Evolutionary conservation across 306 rosid genomes (phyloP).

Genomic region (Lathyrus oleraceus): DNA sequence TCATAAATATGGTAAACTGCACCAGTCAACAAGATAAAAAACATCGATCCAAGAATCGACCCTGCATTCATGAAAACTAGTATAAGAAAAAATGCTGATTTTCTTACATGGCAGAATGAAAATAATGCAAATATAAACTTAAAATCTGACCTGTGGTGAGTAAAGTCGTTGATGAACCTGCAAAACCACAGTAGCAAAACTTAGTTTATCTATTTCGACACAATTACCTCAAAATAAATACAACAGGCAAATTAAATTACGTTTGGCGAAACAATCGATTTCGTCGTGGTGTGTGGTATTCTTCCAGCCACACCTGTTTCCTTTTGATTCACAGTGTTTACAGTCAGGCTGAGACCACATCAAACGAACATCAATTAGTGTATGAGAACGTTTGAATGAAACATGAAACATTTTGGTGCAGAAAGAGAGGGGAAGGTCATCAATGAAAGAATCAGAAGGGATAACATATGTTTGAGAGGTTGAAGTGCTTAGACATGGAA

Average conservation of each 20-base stretch:
- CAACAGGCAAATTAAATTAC: no score
- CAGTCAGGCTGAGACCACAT: slow-evolving; percentile 42
- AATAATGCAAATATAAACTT: not conserved
- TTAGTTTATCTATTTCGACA: not conserved
- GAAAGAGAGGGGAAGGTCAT: not conserved
- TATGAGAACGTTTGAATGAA: not conserved
- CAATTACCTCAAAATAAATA: no score
- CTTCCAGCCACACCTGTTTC: slow-evolving; percentile 38
- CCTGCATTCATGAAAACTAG: slow-evolving; percentile 24
- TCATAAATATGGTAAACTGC: slow-evolving; percentile 16
- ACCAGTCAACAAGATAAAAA: not conserved
- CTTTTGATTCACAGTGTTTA: slow-evolving; percentile 28
- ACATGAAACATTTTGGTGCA: slow-evolving; percentile 9
- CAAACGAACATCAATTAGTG: not conserved
- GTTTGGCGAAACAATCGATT: slow-evolving; percentile 12
- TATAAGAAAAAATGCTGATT: not conserved
- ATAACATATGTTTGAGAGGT: not conserved
- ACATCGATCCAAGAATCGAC: slow-evolving; percentile 27
- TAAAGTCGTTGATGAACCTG: slow-evolving; percentile 28
- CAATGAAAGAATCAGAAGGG: not conserved
- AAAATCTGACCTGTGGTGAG: slow-evolving; percentile 35
- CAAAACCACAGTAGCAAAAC: not conserved
- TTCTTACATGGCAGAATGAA: not conserved
- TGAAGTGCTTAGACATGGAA: slow-evolving; percentile 2
- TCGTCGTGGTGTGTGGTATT: not conserved